A percentile compares a stretch with the other conserved stretches of the same genome.
Evolutionary conservation across 805 yeast genomes (phyloP).

Genomic region (Nematodospora valgi): DNA sequence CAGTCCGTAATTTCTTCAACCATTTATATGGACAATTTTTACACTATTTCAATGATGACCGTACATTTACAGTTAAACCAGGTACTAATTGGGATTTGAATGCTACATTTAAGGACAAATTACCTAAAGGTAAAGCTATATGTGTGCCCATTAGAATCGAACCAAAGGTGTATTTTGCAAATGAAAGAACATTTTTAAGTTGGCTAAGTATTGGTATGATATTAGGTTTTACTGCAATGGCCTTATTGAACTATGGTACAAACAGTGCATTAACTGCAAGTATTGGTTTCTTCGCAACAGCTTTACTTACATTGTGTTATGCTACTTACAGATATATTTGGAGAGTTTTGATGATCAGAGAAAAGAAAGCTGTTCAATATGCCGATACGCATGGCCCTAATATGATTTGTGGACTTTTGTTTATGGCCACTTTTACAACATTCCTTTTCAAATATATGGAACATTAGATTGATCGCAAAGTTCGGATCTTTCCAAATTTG

Average conservation of each 20-base stretch:
- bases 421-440: slow-evolving; percentile 62
- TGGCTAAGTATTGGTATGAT: slow-evolving; percentile 93
- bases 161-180: slow-evolving; percentile 98
- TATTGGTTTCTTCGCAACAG: slow-evolving; percentile 79
- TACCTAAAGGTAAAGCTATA: slow-evolving; percentile 87
- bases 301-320: slow-evolving; percentile 69
- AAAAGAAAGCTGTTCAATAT: slow-evolving; percentile 77
- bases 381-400: slow-evolving; percentile 89
- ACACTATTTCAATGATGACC: slow-evolving; percentile 42
- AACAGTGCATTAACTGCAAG: slow-evolving; percentile 72
- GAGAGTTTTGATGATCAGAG: slow-evolving; percentile 80
- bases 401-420: slow-evolving; percentile 70
- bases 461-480: slow-evolving; percentile 9
- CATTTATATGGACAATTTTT: slow-evolving; percentile 34
- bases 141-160: slow-evolving; percentile 95
- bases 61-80: slow-evolving; percentile 41
- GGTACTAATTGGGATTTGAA: slow-evolving; percentile 45
- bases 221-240: slow-evolving; percentile 83
- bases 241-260: slow-evolving; percentile 82
- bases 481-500: too few relatives aligned
- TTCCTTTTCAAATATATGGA: slow-evolving; percentile 52
- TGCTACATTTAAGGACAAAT: slow-evolving; percentile 46
- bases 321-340: slow-evolving; percentile 71
- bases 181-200: slow-evolving; percentile 89
- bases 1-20: slow-evolving; percentile 31